phyloP scores from a whole-genome alignment of 768 basidiomycete species.

The Podaxis sp. region DNA sequence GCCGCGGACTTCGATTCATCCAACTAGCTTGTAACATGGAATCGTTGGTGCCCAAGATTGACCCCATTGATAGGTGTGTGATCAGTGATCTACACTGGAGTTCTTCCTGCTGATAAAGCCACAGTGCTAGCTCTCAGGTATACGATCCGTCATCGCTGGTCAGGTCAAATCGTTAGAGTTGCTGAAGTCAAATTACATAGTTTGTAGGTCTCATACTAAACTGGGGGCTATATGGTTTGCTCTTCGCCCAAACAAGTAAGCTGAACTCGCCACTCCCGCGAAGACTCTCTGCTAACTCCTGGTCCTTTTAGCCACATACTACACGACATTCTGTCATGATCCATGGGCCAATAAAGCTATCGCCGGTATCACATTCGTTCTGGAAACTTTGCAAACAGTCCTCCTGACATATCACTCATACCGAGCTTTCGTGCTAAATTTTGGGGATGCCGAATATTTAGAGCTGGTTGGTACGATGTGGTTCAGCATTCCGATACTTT shows the following conservation, averaged over 20 bases:
- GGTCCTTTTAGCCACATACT: neutral
- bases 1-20: neutral
- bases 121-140: constrained; percentile 3
- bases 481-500: constrained; percentile 1
- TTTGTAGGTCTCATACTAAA: constrained; percentile 3
- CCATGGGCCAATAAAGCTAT: neutral
- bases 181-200: neutral
- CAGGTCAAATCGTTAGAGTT: no score
- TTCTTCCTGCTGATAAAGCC: neutral
- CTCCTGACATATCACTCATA: neutral
- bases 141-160: neutral
- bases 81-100: neutral
- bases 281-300: neutral
- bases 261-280: neutral
- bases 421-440: neutral
- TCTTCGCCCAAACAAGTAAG: constrained; percentile 1
- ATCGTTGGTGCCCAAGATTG: neutral
- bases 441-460: neutral
- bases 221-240: constrained; percentile 1
- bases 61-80: constrained; percentile 1
- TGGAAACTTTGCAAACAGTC: neutral
- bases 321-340: neutral
- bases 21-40: neutral
- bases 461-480: neutral
- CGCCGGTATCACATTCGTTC: neutral